A percentile compares a stretch with the other conserved stretches of the same genome.
Conservation (phyloP, 2,329 filamentous ascomycete genomes). For the Rutstroemia sp. region DNA sequence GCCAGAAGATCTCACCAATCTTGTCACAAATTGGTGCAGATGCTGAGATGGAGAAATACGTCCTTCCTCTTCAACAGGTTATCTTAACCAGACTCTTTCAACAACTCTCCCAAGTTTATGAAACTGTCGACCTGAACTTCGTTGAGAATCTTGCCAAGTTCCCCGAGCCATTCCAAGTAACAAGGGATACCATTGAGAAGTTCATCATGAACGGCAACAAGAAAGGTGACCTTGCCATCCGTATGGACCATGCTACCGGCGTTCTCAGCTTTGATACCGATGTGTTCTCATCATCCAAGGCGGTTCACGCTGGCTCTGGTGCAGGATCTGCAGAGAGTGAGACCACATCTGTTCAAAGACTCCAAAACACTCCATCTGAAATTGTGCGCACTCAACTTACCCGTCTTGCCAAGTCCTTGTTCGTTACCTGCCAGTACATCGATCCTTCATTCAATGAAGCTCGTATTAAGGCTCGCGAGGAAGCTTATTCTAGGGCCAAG, state of each 20-base stretch:
- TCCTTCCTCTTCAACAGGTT: slow-evolving; percentile 91
- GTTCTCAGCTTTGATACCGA: slow-evolving; percentile 97
- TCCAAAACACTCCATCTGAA: slow-evolving; percentile 96
- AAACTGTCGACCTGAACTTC: slow-evolving; percentile 90
- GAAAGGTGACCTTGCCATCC: slow-evolving; percentile 95
- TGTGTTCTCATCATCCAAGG: slow-evolving; percentile 95
- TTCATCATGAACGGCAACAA: slow-evolving; percentile 99
- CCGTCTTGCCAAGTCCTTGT: slow-evolving; percentile 83
- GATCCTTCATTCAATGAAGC: slow-evolving; percentile 82
- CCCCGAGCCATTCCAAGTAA: slow-evolving; percentile 93
- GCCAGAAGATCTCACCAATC: slow-evolving; percentile 97
- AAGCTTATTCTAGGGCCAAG: slow-evolving; percentile 73
- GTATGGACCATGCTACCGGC: slow-evolving; percentile 90
- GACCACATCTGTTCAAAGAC: slow-evolving; percentile 76
- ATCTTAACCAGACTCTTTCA: slow-evolving; percentile 98
- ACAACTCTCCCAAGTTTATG: slow-evolving; percentile 97
- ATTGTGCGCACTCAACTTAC: slow-evolving; percentile 94
- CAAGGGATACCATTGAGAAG: slow-evolving; percentile 88
- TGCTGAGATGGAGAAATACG: slow-evolving; percentile 95
- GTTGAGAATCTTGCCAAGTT: slow-evolving; percentile 92
- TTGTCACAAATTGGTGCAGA: slow-evolving; percentile 88
- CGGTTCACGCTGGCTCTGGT: slow-evolving; percentile 74
- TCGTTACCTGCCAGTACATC: slow-evolving; percentile 91
- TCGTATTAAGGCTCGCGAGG: slow-evolving; percentile 69
- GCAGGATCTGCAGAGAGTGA: slow-evolving; percentile 85